A percentile compares a stretch with the other conserved stretches of the same genome.
phyloP scores from a whole-genome alignment of 1,139 yeast genomes.

The Candida dubliniensis region DNA sequence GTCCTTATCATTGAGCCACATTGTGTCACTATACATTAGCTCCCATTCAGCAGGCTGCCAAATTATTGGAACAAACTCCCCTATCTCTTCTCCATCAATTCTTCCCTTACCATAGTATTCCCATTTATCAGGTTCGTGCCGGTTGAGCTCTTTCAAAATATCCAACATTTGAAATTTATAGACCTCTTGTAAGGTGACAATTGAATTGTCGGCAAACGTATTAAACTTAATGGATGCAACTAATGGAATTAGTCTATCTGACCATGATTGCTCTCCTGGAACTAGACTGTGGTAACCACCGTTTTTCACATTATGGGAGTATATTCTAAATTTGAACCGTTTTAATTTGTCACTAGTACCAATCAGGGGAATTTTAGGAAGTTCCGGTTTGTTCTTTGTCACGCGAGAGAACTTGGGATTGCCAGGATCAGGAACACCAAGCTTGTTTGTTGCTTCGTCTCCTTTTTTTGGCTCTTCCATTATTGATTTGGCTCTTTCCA shows the following conservation, averaged over 20 bases:
- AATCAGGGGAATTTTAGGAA: conserved; percentile 16
- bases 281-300: conserved; percentile 30
- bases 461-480: background rate
- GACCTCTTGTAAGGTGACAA: conserved; percentile 39
- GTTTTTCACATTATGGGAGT: conserved; percentile 41
- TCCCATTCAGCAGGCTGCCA: conserved; percentile 34
- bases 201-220: conserved; percentile 21
- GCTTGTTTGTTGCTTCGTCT: background rate
- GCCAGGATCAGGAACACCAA: conserved; percentile 9
- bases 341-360: conserved; percentile 17
- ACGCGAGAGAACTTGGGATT: conserved; percentile 12
- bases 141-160: conserved; percentile 30
- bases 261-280: conserved; percentile 36
- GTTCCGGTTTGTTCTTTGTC: conserved; percentile 18
- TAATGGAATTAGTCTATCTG: conserved; percentile 24
- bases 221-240: conserved; percentile 31
- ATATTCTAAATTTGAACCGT: conserved; percentile 31
- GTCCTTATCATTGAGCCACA: conserved; percentile 36
- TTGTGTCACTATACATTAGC: conserved; percentile 28
- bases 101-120: conserved; percentile 35
- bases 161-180: conserved; percentile 35
- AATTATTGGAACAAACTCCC: conserved; percentile 39
- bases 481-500: conserved; percentile 8
- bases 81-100: conserved; percentile 31
- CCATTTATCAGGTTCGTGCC: conserved; percentile 28